Evolutionary conservation across 176 grass and related monocot genomes (phyloP).

Genomic region (Miscanthus lutarioriparius): DNA sequence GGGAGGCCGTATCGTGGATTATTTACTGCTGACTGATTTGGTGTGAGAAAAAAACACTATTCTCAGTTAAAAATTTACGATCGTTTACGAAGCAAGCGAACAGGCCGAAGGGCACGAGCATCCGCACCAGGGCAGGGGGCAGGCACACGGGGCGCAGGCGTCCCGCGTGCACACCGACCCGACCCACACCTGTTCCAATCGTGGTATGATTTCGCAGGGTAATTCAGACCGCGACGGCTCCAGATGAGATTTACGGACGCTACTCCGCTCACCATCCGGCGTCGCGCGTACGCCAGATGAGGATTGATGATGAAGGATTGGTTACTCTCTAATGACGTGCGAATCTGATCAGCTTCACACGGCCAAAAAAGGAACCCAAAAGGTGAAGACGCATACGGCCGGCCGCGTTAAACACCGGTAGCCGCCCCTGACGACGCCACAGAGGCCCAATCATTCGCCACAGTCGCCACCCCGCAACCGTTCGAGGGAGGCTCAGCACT

Average conservation of each 20-base stretch:
- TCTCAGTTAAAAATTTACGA: no score
- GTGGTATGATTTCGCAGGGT: neutral
- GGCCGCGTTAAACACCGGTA: neutral
- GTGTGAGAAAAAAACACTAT: no score
- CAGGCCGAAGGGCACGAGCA: neutral
- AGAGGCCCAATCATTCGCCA: neutral
- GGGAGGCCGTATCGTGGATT: no score
- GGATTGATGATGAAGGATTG: neutral
- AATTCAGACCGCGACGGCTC: neutral
- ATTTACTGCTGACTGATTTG: no score
- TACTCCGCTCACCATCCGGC: neutral
- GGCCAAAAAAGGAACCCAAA: neutral
- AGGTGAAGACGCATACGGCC: neutral
- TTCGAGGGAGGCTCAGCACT: neutral
- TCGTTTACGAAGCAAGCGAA: no score
- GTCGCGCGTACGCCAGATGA: no score
- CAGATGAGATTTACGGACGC: neutral
- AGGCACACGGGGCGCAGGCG: neutral
- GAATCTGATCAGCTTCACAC: constrained; percentile 20
- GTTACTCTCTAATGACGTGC: neutral
- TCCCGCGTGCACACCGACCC: neutral
- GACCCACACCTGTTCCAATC: neutral
- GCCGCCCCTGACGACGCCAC: no score
- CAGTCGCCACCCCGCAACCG: no score
- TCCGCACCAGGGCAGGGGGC: neutral